phyloP scores from a whole-genome alignment of 495 filamentous ascomycete species.

The Penicillium canescens region DNA sequence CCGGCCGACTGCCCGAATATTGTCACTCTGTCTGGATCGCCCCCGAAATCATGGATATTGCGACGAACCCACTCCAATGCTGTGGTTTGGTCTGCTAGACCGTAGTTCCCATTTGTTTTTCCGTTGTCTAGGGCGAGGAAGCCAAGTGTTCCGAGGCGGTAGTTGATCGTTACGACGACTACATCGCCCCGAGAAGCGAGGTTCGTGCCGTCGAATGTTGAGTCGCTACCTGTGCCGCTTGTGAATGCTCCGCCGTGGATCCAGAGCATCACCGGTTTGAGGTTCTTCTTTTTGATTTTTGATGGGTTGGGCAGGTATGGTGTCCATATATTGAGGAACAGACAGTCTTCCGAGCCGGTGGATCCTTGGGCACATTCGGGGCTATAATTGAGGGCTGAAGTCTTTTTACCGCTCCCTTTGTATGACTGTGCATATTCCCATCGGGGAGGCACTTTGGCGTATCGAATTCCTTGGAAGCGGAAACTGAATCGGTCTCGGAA shows the following conservation, averaged over 20 bases:
- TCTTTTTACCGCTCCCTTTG: constrained; percentile 11
- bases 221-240: constrained; percentile 36
- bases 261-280: constrained; percentile 48
- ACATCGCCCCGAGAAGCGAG: constrained; percentile 45
- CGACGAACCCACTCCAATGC: constrained; percentile 36
- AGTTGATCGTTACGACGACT: constrained; percentile 47
- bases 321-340: constrained; percentile 51
- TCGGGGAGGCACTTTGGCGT: constrained; percentile 17
- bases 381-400: constrained; percentile 22
- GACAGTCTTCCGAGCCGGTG: constrained; percentile 31
- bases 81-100: constrained; percentile 37
- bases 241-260: constrained; percentile 51
- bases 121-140: constrained; percentile 29
- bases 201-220: constrained; percentile 41
- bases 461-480: constrained; percentile 25
- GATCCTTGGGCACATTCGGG: constrained; percentile 17
- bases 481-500: constrained; percentile 28
- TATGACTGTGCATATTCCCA: constrained; percentile 22
- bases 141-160: constrained; percentile 41
- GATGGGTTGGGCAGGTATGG: constrained; percentile 39
- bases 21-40: constrained; percentile 52
- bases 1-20: constrained; percentile 57
- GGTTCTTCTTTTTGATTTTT: constrained; percentile 8
- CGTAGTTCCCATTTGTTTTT: constrained; percentile 34
- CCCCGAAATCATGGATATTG: constrained; percentile 41